phyloP scores from a whole-genome alignment of 2,329 filamentous ascomycete species.

The Pyricularia pennisetigena region DNA sequence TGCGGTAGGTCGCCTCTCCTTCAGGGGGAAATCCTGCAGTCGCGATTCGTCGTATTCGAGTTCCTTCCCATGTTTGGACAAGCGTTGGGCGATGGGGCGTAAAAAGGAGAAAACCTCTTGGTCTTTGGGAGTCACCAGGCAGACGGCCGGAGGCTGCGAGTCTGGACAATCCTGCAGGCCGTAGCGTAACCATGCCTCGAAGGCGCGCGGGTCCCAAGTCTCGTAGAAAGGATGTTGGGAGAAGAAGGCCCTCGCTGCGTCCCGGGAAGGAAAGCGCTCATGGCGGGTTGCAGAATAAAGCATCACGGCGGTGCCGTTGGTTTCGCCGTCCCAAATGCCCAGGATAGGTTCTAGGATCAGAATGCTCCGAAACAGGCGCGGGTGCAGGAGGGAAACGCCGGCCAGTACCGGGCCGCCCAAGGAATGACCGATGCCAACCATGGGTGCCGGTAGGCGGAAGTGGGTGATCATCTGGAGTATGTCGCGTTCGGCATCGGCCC shows the following conservation, averaged over 20 bases:
- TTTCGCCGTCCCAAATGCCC: conserved; percentile 53
- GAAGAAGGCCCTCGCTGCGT: conserved; percentile 58
- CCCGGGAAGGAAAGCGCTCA: conserved; percentile 72
- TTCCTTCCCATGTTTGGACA: conserved; percentile 22
- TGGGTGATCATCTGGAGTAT: conserved; percentile 76
- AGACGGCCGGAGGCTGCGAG: conserved; percentile 48
- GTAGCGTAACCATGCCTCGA: conserved; percentile 62
- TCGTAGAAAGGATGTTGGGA: conserved; percentile 65
- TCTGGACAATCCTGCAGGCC: conserved; percentile 69
- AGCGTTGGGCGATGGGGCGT: conserved; percentile 44
- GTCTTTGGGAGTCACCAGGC: conserved; percentile 72
- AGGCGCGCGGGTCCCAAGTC: conserved; percentile 70
- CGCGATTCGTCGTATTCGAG: conserved; percentile 27
- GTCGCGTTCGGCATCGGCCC: conserved; percentile 80
- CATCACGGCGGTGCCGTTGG: conserved; percentile 30
- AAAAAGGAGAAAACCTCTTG: conserved; percentile 79
- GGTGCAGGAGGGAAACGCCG: conserved; percentile 66
- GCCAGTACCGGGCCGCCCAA: conserved; percentile 71
- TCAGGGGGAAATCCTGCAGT: conserved; percentile 35
- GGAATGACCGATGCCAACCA: conserved; percentile 81
- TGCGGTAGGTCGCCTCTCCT: conserved; percentile 22
- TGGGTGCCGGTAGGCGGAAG: conserved; percentile 76
- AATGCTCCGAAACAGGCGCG: conserved; percentile 65
- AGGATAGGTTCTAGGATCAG: conserved; percentile 83
- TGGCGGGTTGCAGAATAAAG: conserved; percentile 60